A percentile compares a stretch with the other conserved stretches of the same genome.
Conservation (phyloP, 352 stramenopile species). For the Phytophthora citrophthora region DNA sequence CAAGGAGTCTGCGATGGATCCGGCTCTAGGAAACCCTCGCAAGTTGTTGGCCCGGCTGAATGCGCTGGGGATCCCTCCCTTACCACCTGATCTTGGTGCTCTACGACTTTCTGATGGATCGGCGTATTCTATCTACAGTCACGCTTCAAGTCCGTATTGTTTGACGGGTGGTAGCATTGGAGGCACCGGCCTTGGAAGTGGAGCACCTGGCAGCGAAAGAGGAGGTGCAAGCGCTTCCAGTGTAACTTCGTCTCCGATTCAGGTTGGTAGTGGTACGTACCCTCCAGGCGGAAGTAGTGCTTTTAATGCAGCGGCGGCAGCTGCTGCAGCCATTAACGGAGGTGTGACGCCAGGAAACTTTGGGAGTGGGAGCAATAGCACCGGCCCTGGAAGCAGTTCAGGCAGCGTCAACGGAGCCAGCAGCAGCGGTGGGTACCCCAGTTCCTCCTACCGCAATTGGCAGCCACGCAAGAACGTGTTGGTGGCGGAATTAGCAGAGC, state of each 20-base stretch:
- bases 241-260: constrained; percentile 32
- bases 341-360: constrained; percentile 36
- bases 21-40: constrained; percentile 77
- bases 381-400: constrained; percentile 29
- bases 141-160: constrained; percentile 70
- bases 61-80: constrained; percentile 91
- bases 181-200: constrained; percentile 17
- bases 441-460: constrained; percentile 78
- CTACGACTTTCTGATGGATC: constrained; percentile 73
- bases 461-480: constrained; percentile 84
- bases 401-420: constrained; percentile 35
- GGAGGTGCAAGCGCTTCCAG: constrained; percentile 28
- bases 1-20: constrained; percentile 84
- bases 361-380: constrained; percentile 26
- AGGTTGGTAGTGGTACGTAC: constrained; percentile 37
- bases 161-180: constrained; percentile 26
- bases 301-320: constrained; percentile 33
- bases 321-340: constrained; percentile 43
- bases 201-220: constrained; percentile 38
- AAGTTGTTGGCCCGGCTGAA: constrained; percentile 92
- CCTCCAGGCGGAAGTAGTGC: constrained; percentile 26
- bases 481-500: constrained; percentile 90
- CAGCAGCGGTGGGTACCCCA: constrained; percentile 42
- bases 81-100: constrained; percentile 91
- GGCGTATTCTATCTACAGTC: constrained; percentile 83